A percentile compares a stretch with the other conserved stretches of the same genome.
phyloP scores from a whole-genome alignment of 2,329 filamentous ascomycete genomes.

The Fusarium sp. region DNA sequence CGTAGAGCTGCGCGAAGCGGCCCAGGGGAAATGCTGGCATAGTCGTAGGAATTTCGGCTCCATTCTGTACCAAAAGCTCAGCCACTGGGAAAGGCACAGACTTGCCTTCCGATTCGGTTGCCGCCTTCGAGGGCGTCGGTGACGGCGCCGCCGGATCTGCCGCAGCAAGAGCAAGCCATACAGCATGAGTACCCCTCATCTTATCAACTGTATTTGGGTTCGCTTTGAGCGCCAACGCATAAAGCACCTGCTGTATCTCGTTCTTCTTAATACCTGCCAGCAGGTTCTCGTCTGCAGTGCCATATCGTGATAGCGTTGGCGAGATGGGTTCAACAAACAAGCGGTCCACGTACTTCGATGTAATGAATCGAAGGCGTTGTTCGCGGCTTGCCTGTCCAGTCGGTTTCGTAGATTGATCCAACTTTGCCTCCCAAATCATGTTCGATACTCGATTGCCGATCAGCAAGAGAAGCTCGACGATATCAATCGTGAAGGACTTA shows the following conservation, averaged over 20 bases:
- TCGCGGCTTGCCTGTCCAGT: constrained; percentile 85
- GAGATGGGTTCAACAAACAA: constrained; percentile 86
- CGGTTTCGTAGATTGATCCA: constrained; percentile 83
- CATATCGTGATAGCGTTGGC: constrained; percentile 80
- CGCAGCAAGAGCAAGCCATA: constrained; percentile 92
- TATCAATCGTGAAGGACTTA: constrained; percentile 95
- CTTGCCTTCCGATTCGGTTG: constrained; percentile 64
- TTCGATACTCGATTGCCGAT: constrained; percentile 96
- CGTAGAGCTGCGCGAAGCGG: constrained; percentile 82
- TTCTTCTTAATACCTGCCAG: constrained; percentile 96
- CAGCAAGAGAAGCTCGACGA: constrained; percentile 91
- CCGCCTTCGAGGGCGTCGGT: constrained; percentile 61
- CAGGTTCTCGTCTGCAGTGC: constrained; percentile 87
- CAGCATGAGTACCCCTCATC: constrained; percentile 87
- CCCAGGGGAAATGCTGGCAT: constrained; percentile 89
- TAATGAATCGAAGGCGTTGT: constrained; percentile 94
- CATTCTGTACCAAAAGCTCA: constrained; percentile 93
- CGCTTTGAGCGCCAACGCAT: constrained; percentile 87
- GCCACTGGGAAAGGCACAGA: constrained; percentile 86
- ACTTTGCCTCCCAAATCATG: constrained; percentile 92
- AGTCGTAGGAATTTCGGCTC: constrained; percentile 84
- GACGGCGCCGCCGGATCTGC: constrained; percentile 89
- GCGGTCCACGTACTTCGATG: constrained; percentile 90
- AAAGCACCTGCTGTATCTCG: constrained; percentile 93
- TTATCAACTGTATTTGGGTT: constrained; percentile 91